A percentile compares a stretch with the other conserved stretches of the same genome.
Evolutionary conservation across 2,329 filamentous ascomycete species (phyloP).

Genomic region (Fusarium irregulare): DNA sequence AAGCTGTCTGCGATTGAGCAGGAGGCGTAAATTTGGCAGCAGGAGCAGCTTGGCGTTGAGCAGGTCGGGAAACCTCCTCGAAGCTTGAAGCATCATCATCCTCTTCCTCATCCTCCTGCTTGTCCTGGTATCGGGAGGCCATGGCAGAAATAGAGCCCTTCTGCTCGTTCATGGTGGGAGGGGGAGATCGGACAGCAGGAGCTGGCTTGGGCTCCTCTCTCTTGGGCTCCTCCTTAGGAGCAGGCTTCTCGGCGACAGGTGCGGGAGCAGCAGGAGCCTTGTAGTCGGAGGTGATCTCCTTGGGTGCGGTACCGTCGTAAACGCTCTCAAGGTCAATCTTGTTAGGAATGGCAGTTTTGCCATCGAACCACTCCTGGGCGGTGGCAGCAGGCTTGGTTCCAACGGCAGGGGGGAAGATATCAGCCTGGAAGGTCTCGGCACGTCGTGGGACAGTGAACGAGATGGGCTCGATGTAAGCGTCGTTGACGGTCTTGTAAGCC

Average conservation of each 20-base stretch:
- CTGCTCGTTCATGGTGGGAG: conserved; percentile 83
- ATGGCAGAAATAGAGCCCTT: conserved; percentile 86
- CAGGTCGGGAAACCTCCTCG: conserved; percentile 83
- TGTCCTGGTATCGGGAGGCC: conserved; percentile 87
- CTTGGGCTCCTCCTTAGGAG: conserved; percentile 58
- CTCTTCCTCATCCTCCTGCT: conserved; percentile 70
- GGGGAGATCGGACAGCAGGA: conserved; percentile 57
- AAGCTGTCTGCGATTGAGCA: conserved; percentile 42
- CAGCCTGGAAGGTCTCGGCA: conserved; percentile 94
- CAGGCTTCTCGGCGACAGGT: conserved; percentile 55
- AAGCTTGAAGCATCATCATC: conserved; percentile 82
- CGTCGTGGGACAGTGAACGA: conserved; percentile 96
- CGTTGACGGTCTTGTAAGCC: conserved; percentile 97
- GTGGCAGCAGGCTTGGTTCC: conserved; percentile 85
- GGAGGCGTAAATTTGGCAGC: conserved; percentile 57
- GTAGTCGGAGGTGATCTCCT: conserved; percentile 79
- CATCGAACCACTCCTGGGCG: conserved; percentile 84
- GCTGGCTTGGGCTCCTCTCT: conserved; percentile 67
- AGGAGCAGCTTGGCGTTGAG: conserved; percentile 66
- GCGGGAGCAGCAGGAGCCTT: conserved; percentile 65
- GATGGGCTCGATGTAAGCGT: conserved; percentile 93
- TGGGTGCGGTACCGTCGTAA: conserved; percentile 84
- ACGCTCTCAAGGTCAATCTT: conserved; percentile 95
- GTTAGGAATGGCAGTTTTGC: conserved; percentile 84
- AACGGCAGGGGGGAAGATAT: conserved; percentile 90